These are phyloP conservation scores for Moricandia moricandioides DNA, from an alignment of 345 rosid genomes.

Conservation along the genomic window DNA sequence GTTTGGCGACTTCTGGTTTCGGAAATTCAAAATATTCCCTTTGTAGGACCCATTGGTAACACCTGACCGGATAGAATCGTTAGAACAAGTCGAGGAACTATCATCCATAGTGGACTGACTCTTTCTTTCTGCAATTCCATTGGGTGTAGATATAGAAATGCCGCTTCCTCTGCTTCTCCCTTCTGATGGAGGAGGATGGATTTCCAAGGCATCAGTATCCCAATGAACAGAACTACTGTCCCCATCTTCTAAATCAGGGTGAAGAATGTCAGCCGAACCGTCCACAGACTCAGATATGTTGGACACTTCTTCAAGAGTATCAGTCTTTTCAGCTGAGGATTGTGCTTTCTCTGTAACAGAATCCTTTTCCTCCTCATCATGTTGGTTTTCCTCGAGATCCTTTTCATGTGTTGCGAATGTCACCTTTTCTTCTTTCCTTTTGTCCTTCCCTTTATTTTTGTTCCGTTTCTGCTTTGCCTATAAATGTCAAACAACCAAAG, in stretches of 20 bases:
- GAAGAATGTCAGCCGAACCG: slow-evolving; percentile 60
- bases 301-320: slow-evolving; percentile 62
- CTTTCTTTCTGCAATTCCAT: slow-evolving; percentile 63
- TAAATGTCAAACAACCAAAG: slow-evolving; percentile 16
- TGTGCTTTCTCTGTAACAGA: slow-evolving; percentile 43
- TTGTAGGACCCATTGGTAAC: slow-evolving; percentile 58
- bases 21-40: slow-evolving; percentile 51
- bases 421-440: slow-evolving; percentile 67
- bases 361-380: slow-evolving; percentile 47
- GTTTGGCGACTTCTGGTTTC: slow-evolving; percentile 52
- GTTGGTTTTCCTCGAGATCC: slow-evolving; percentile 43
- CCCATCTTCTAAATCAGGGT: slow-evolving; percentile 80
- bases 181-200: slow-evolving; percentile 53
- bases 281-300: slow-evolving; percentile 78
- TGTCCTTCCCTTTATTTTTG: slow-evolving; percentile 78
- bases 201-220: slow-evolving; percentile 85
- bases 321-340: slow-evolving; percentile 58
- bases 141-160: slow-evolving; percentile 54
- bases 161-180: slow-evolving; percentile 27
- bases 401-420: slow-evolving; percentile 38
- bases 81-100: slow-evolving; percentile 96
- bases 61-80: slow-evolving; percentile 76
- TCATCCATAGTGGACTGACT: slow-evolving; percentile 66
- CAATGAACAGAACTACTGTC: slow-evolving; percentile 72
- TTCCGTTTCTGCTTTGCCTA: slow-evolving; percentile 89